Percentiles rank a stretch among this genome's conserved stretches.
Evolutionary conservation across 2,329 filamentous ascomycete genomes (phyloP).

Genomic region (Aspergillus pseudotamarii): DNA sequence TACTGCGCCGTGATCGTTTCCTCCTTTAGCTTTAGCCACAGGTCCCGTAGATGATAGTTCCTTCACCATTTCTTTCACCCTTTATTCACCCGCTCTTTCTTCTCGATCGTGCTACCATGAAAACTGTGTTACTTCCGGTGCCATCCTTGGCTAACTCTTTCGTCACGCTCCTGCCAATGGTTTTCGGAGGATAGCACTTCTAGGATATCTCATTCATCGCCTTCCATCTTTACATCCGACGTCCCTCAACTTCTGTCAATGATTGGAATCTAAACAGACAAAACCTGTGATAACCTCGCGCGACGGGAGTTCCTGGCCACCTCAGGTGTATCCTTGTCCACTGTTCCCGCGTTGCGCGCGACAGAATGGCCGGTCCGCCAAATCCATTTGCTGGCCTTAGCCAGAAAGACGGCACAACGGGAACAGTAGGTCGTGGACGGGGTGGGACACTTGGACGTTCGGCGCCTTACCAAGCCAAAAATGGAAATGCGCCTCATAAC

Average conservation of each 20-base stretch:
- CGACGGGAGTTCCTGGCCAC: background rate
- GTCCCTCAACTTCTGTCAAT: background rate
- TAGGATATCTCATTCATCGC: slow-evolving; percentile 14
- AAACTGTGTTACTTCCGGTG: slow-evolving; percentile 6
- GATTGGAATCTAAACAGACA: background rate
- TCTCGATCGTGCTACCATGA: slow-evolving; percentile 11
- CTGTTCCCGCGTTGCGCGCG: slow-evolving; percentile 25
- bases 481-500: slow-evolving; percentile 20
- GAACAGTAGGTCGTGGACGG: slow-evolving; percentile 29
- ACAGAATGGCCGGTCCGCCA: slow-evolving; percentile 36
- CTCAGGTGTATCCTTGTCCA: slow-evolving; percentile 17
- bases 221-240: slow-evolving; percentile 1
- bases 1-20: slow-evolving; percentile 14
- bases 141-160: slow-evolving; percentile 23
- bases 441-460: slow-evolving; percentile 22
- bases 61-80: background rate
- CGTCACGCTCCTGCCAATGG: slow-evolving; percentile 23
- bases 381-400: slow-evolving; percentile 31
- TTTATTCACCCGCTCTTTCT: slow-evolving; percentile 10
- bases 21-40: background rate
- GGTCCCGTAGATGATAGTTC: background rate
- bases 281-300: background rate
- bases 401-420: slow-evolving; percentile 30
- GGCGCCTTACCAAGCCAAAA: slow-evolving; percentile 22
- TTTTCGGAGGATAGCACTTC: slow-evolving; percentile 18